phyloP scores from a whole-genome alignment of 495 filamentous ascomycete genomes.

The Alectoria sarmentosa region DNA sequence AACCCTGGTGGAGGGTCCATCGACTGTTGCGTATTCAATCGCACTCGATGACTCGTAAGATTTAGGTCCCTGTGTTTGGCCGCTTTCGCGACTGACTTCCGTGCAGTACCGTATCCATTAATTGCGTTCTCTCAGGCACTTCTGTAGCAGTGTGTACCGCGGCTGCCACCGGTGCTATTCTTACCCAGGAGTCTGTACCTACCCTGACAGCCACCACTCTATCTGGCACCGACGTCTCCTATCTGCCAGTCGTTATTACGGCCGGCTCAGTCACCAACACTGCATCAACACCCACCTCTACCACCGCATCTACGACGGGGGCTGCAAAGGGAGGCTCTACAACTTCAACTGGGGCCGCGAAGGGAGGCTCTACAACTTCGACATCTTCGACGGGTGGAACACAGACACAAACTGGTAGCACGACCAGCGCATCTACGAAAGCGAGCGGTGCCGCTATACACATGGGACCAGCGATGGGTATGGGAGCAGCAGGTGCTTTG shows the following conservation, averaged over 20 bases:
- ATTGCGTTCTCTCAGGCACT: slow-evolving; percentile 8
- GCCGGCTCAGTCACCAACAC: slow-evolving; percentile 6
- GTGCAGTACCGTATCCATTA: background rate
- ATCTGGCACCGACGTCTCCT: background rate
- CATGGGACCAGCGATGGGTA: slow-evolving; percentile 5
- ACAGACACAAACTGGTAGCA: background rate
- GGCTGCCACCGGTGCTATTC: background rate
- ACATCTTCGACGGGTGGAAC: background rate
- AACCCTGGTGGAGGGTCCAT: slow-evolving; percentile 12
- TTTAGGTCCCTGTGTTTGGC: too few species aligned
- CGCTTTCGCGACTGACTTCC: background rate
- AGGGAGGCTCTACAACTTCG: background rate
- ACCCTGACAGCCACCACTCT: background rate
- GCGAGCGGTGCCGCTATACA: slow-evolving; percentile 2
- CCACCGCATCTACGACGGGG: slow-evolving; percentile 1
- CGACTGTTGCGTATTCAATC: background rate
- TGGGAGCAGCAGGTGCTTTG: slow-evolving; percentile 4
- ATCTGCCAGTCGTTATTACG: background rate
- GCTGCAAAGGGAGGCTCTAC: background rate
- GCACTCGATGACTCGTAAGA: background rate
- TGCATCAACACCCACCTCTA: slow-evolving; percentile 5
- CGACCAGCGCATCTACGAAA: background rate
- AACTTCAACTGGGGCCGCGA: background rate
- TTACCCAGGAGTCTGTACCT: background rate
- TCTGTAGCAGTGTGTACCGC: slow-evolving; percentile 5